Evolutionary conservation across 2,329 filamentous ascomycete species (phyloP), one percentile per base, ranked within the genome.

Genomic region (Aspergillus felis): DNA sequence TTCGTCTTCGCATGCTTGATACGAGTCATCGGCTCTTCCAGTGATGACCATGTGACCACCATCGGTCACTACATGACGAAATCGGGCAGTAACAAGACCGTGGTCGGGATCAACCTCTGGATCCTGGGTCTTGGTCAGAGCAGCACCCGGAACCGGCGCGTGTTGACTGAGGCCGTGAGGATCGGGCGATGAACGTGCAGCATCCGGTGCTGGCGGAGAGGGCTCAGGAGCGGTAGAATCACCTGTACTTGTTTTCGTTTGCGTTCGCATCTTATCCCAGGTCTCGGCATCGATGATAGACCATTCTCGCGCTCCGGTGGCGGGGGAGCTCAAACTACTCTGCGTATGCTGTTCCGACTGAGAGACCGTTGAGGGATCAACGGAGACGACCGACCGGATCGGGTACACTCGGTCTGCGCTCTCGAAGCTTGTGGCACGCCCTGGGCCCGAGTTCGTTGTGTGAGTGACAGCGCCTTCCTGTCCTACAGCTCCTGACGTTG

Each of bases 1-100:
- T 67, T 96, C 92, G 67, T 96, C 92, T 72, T 96, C 92, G 68
- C 92, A 96, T 53, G 86, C 83, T 69, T 95, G 89, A 48, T 94
- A 76, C 0, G 82, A 84, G 1, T 85, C 82, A 1, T 86, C 87
- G 54, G 91, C 86, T 55, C 88, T 82, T 5, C 91, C 91, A 0
- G 90, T 94, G 54, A 96, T 90, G 29, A 96, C 84, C 27, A 88
- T 86, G 74, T 96, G 91, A 0, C 91, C 91, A 17, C 86, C 88
- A 2, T 89, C 85, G 0, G 89, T 92, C 27, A 88, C 78, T 3
- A 89, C 79, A 68, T 96, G 90, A 64, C 87, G 89, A 74, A 95
- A 96, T 2, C 91, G 87, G 25, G 86, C 81, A 1, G 90, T 90
- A 1, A 92, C 69, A 27, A 89, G 76, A 2, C 68, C 70, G n/a